Evolutionary conservation across 441 rosid species (phyloP).

Genomic region (Jatropha multifida): DNA sequence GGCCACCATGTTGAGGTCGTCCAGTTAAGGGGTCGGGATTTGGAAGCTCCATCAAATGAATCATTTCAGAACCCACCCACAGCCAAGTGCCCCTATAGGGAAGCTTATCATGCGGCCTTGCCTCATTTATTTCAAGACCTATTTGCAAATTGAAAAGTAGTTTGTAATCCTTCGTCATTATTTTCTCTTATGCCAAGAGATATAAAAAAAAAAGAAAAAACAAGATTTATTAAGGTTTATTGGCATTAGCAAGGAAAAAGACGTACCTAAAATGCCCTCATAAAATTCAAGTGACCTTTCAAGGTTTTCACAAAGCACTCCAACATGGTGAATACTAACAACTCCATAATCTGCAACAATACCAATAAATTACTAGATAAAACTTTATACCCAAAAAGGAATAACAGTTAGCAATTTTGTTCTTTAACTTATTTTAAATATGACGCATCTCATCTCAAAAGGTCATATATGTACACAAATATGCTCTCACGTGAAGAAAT

Average conservation of each 20-base stretch:
- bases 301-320: slow-evolving; percentile 74
- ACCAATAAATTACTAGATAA: slow-evolving; percentile 3
- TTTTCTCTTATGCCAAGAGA: not conserved
- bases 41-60: slow-evolving; percentile 97
- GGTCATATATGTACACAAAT: not conserved
- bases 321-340: slow-evolving; percentile 84
- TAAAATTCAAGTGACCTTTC: slow-evolving; percentile 88
- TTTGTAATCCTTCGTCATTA: not conserved
- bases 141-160: slow-evolving; percentile 10
- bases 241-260: not conserved
- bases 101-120: slow-evolving; percentile 91
- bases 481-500: not conserved
- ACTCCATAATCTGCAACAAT: slow-evolving; percentile 70
- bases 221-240: not conserved
- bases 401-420: not conserved
- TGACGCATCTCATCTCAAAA: not conserved
- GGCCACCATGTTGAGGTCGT: slow-evolving; percentile 88
- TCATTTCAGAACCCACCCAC: slow-evolving; percentile 98
- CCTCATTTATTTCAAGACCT: slow-evolving; percentile 93
- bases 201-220: not conserved
- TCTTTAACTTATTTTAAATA: not conserved
- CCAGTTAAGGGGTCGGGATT: slow-evolving; percentile 94
- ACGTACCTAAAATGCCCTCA: slow-evolving; percentile 64
- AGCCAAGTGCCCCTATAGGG: slow-evolving; percentile 98
- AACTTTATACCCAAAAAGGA: not conserved